Conservation (phyloP, 176 grass and related monocot species). For the Lolium perenne region DNA sequence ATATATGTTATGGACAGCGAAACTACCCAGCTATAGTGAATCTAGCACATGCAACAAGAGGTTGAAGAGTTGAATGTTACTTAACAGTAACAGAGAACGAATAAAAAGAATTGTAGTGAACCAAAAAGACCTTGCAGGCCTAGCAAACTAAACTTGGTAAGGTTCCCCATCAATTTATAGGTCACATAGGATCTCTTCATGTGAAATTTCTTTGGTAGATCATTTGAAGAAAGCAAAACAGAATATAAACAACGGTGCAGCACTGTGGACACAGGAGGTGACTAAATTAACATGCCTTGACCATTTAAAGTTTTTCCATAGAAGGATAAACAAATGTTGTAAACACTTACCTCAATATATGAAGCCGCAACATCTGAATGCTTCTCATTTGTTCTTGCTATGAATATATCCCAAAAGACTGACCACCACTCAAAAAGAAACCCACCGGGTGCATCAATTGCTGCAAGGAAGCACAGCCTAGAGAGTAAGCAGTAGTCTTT, state of each 20-base stretch:
- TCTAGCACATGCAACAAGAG: slow-evolving; percentile 25
- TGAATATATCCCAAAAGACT: slow-evolving; percentile 99
- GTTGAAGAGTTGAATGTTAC: slow-evolving; percentile 15
- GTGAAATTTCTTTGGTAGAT: slow-evolving; percentile 2
- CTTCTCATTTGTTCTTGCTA: slow-evolving; percentile 98
- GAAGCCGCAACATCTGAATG: slow-evolving; percentile 96
- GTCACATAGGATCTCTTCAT: slow-evolving; percentile 18
- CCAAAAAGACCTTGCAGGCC: not conserved
- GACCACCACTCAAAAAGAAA: slow-evolving; percentile 99
- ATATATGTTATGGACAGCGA: slow-evolving; percentile 13
- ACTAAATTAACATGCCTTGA: not conserved
- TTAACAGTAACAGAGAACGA: not conserved
- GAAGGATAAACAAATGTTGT: slow-evolving; percentile 16
- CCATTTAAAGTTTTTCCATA: slow-evolving; percentile 23
- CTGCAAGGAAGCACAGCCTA: slow-evolving; percentile 48
- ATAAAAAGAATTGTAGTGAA: not conserved
- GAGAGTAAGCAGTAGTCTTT: slow-evolving; percentile 24
- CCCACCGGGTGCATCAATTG: slow-evolving; percentile 98
- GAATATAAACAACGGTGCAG: slow-evolving; percentile 4
- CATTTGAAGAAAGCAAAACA: not conserved
- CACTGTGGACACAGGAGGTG: not conserved
- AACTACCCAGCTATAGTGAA: not conserved
- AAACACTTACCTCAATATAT: slow-evolving; percentile 81
- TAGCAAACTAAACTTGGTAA: not conserved
- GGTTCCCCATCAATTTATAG: slow-evolving; percentile 1